Base-by-base conservation (phyloP, 176 grass and related monocot species). In the Dactylis glomerata region DNA sequence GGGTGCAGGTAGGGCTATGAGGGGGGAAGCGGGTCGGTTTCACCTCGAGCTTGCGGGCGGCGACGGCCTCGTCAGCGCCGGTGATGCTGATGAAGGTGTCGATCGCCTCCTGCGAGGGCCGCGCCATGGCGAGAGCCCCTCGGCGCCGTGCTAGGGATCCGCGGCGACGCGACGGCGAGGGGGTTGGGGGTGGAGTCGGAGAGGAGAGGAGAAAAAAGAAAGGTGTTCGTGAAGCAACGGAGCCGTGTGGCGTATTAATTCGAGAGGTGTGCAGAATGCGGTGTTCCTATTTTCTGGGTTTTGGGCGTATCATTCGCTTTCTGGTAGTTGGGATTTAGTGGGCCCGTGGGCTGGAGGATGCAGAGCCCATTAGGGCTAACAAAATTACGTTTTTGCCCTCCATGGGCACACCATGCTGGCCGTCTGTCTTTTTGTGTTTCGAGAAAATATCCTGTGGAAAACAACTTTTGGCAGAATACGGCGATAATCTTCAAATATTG, bases 1-100 rank as follows among this genome's bases (percentile, higher is more conserved):
- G 4, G 15, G 59, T 31, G 20, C 0, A 34, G 54, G 23, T 31
- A 31, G 49, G 10, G 50, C 45, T 62, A 11, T 51, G 51, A 27
- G 14, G 17, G 19, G 11, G 5, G 68, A 23, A 16, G 52, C 50
- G 66, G 44, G 52, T 4, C 20, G n/a, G 75, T 31, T 26, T 87
- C 88, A 96, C 97, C 93, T 94, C 77, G 86, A 99, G 97, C 89
- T 84, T 92, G 83, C 84, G 91, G 82, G 85, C 55, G n/a, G 97
- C 93, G 66, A 80, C 81, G 57, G 86, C 78, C 68, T 91, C 90
- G 63, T 89, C 78, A 78, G 91, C 69, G 41, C 92, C 89, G 42
- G 93, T 99, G 88, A 99, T 96, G 87, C 82, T 80, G 33, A 99
- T 71, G 81, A 94, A 99, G 68, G 89, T 92, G 24, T 91, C 93